phyloP scores from a whole-genome alignment of 306 rosid genomes.

The Cyclanthera cordifolia region DNA sequence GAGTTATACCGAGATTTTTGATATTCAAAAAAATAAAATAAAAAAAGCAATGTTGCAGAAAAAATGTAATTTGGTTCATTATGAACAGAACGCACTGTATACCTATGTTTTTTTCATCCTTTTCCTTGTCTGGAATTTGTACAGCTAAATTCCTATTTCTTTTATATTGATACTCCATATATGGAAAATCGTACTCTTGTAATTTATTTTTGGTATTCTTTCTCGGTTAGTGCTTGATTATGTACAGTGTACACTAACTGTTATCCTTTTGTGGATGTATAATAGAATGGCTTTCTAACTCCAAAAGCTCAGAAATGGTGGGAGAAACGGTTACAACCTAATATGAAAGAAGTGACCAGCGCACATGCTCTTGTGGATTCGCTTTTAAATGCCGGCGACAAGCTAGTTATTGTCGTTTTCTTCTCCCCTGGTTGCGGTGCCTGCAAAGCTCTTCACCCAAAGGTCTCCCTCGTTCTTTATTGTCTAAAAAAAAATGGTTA shows the following conservation, averaged over 20 bases:
- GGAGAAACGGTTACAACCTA: constrained; percentile 70
- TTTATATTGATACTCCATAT: not conserved
- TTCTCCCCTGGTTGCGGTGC: constrained; percentile 96
- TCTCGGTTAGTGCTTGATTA: not conserved
- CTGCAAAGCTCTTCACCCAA: constrained; percentile 89
- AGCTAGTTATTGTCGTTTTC: constrained; percentile 66
- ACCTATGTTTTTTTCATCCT: not conserved
- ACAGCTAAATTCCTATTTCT: not conserved
- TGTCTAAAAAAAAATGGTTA: not conserved
- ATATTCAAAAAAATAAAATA: no score
- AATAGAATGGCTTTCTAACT: constrained; percentile 32
- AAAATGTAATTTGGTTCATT: not conserved
- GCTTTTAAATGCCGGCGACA: constrained; percentile 62
- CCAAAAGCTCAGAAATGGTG: constrained; percentile 80
- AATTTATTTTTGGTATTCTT: not conserved
- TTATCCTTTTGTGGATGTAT: not conserved
- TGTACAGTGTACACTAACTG: not conserved
- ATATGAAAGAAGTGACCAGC: constrained; percentile 63
- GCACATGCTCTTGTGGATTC: constrained; percentile 75
- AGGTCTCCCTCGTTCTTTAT: constrained; percentile 29
- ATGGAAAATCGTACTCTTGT: not conserved
- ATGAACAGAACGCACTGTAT: not conserved
- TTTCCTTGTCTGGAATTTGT: not conserved
- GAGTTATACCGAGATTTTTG: no score
- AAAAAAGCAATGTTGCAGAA: no score